Conservation (phyloP, 805 yeast species). For the Candida verbasci region DNA sequence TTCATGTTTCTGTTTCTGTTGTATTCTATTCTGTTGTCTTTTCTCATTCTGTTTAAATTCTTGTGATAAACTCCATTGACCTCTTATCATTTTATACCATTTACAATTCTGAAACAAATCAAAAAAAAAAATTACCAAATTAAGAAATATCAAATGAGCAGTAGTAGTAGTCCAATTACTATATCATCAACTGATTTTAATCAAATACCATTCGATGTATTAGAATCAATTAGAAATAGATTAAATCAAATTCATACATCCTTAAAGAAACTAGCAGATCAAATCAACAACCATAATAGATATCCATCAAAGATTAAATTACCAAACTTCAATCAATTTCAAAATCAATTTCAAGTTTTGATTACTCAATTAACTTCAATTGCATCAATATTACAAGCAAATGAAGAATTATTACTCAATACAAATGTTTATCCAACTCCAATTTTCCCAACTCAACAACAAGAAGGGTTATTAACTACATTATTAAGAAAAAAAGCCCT, state of each 20-base stretch:
- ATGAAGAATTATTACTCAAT: constrained; percentile 52
- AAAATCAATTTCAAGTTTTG: constrained; percentile 78
- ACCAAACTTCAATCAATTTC: constrained; percentile 60
- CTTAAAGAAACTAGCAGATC: constrained; percentile 33
- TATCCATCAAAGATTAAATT: constrained; percentile 33
- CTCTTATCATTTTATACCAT: constrained; percentile 23
- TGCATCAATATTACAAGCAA: constrained; percentile 61
- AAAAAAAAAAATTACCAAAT: constrained; percentile 3
- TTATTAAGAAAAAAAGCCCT: constrained; percentile 79
- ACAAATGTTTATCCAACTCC: constrained; percentile 84
- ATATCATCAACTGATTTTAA: constrained; percentile 12
- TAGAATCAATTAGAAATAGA: constrained; percentile 38
- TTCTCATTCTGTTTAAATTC: constrained; percentile 34
- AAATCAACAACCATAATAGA: constrained; percentile 30
- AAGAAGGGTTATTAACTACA: constrained; percentile 79
- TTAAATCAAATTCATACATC: constrained; percentile 41
- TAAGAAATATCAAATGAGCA: no score
- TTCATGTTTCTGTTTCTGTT: constrained; percentile 31
- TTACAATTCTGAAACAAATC: background rate
- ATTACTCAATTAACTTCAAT: constrained; percentile 78
- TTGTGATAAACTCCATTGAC: constrained; percentile 31
- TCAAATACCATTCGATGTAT: constrained; percentile 31
- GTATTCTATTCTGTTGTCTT: constrained; percentile 31
- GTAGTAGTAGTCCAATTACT: constrained; percentile 29
- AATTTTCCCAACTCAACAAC: constrained; percentile 78